A percentile compares a stretch with the other conserved stretches of the same genome.
Evolutionary conservation across 371 early-diverging fungal species (phyloP).

Genomic region (Haplosporangium sp.): DNA sequence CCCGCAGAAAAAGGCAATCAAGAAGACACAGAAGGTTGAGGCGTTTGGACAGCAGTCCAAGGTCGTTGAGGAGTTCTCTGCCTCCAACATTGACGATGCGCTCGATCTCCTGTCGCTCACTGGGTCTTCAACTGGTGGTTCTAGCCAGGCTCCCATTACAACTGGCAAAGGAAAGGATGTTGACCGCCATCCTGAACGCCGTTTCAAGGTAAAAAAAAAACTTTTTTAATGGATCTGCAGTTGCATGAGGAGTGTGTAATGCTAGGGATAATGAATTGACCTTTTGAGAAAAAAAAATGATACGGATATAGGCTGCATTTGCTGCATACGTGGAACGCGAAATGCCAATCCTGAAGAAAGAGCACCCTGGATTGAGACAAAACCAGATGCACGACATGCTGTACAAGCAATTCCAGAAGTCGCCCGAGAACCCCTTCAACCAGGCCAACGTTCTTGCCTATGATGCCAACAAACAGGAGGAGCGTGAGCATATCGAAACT

Average conservation of each 20-base stretch:
- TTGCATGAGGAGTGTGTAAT: too few relatives aligned
- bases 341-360: slow-evolving; percentile 70
- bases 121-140: slow-evolving; percentile 38
- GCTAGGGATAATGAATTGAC: too few relatives aligned
- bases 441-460: slow-evolving; percentile 75
- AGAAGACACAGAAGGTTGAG: slow-evolving; percentile 65
- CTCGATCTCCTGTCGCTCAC: slow-evolving; percentile 66
- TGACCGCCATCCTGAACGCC: slow-evolving; percentile 88
- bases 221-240: too few relatives aligned
- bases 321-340: slow-evolving; percentile 77
- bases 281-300: too few relatives aligned
- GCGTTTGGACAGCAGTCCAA: slow-evolving; percentile 56
- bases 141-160: slow-evolving; percentile 44
- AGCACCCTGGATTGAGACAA: slow-evolving; percentile 80
- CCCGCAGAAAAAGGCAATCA: slow-evolving; percentile 63
- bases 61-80: slow-evolving; percentile 74
- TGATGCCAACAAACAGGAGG: slow-evolving; percentile 76
- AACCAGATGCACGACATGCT: slow-evolving; percentile 81
- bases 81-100: slow-evolving; percentile 85
- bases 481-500: slow-evolving; percentile 55
- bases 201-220: slow-evolving; percentile 78
- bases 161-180: slow-evolving; percentile 63
- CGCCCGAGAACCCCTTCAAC: slow-evolving; percentile 90
- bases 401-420: slow-evolving; percentile 84
- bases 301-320: slow-evolving; percentile 67